Evolutionary conservation across 495 filamentous ascomycete species (phyloP).

Genomic region (Massariosphaeria phaeospora): DNA sequence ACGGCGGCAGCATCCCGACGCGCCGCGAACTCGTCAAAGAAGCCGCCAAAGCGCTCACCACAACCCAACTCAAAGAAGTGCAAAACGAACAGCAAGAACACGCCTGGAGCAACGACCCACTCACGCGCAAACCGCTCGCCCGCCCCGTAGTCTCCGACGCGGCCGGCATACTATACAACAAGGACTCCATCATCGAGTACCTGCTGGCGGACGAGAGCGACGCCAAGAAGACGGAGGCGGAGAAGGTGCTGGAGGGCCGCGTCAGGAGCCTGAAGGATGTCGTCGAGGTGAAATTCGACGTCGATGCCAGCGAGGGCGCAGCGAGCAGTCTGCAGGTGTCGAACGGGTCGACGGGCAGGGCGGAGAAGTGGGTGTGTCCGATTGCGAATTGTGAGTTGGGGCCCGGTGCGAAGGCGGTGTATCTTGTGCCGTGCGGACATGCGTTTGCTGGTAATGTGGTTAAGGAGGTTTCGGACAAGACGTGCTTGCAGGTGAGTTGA

Average conservation of each 20-base stretch:
- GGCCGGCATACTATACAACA: conserved; percentile 85
- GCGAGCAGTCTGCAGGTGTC: conserved; percentile 5
- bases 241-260: conserved; percentile 60
- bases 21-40: conserved; percentile 92
- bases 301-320: conserved; percentile 46
- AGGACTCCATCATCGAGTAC: conserved; percentile 80
- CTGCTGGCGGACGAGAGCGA: conserved; percentile 61
- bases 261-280: conserved; percentile 83
- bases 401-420: conserved; percentile 71
- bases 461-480: conserved; percentile 64
- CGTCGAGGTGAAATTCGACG: conserved; percentile 78
- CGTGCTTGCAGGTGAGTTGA: conserved; percentile 55
- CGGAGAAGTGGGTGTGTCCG: conserved; percentile 72
- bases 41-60: conserved; percentile 71
- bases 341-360: conserved; percentile 14
- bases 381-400: conserved; percentile 84
- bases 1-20: conserved; percentile 90
- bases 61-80: conserved; percentile 85
- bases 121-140: conserved; percentile 70
- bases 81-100: conserved; percentile 77
- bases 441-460: conserved; percentile 83
- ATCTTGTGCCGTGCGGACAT: conserved; percentile 92
- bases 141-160: conserved; percentile 79
- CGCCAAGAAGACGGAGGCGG: conserved; percentile 51
- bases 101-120: conserved; percentile 77